Conservation (phyloP, 495 filamentous ascomycete genomes). For the Penicillium psychrofluorescens region DNA sequence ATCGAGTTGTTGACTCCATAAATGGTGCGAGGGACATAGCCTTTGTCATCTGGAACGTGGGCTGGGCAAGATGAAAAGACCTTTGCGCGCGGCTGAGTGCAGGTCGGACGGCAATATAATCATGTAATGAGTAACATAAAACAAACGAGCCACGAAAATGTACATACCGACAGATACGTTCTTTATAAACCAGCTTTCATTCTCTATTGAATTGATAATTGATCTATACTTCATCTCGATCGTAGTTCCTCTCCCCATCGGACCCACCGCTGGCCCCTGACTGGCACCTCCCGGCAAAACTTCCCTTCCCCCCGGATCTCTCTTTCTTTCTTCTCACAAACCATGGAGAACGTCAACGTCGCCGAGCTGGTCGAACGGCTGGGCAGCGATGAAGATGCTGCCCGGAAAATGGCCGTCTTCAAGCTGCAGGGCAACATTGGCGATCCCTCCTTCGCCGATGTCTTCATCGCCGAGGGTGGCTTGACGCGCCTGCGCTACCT, state of each 20-base stretch:
- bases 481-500: slow-evolving; percentile 72
- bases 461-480: slow-evolving; percentile 87
- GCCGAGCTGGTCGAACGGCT: slow-evolving; percentile 62
- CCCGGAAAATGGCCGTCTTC: slow-evolving; percentile 98
- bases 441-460: slow-evolving; percentile 93
- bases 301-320: slow-evolving; percentile 1
- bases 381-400: slow-evolving; percentile 75
- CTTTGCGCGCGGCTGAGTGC: too few species aligned
- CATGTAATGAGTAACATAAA: too few species aligned
- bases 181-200: too few species aligned
- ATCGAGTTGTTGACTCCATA: slow-evolving; percentile 83
- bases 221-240: neutral
- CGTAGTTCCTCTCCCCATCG: too few species aligned
- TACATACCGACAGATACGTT: too few species aligned
- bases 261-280: neutral
- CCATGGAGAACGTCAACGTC: slow-evolving; percentile 54
- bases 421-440: slow-evolving; percentile 90
- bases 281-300: neutral
- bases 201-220: too few species aligned
- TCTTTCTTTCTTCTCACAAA: neutral
- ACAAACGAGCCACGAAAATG: too few species aligned
- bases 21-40: slow-evolving; percentile 95
- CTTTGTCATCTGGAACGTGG: slow-evolving; percentile 97
- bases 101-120: too few species aligned
- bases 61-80: slow-evolving; percentile 65